Evolutionary conservation across 1,139 yeast species (phyloP).

Genomic region (Scheffersomyces lignicola): DNA sequence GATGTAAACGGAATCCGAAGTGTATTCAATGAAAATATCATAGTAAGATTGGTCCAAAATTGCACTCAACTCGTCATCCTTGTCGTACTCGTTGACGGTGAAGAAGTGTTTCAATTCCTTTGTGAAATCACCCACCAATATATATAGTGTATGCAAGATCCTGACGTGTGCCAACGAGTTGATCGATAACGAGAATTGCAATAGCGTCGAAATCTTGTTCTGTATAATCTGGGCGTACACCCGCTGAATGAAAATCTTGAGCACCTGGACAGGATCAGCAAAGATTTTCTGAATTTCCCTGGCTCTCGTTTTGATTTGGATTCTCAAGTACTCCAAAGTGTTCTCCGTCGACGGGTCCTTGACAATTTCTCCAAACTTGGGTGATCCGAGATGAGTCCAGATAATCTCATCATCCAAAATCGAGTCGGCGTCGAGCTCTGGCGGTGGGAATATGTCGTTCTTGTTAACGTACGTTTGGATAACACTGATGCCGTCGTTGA

Average conservation of each 20-base stretch:
- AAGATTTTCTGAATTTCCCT: conserved; percentile 74
- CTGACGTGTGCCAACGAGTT: conserved; percentile 78
- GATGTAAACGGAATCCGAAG: conserved; percentile 70
- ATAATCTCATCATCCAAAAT: conserved; percentile 38
- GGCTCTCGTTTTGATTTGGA: conserved; percentile 65
- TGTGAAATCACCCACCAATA: conserved; percentile 61
- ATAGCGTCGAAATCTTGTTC: conserved; percentile 60
- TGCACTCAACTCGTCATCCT: conserved; percentile 44
- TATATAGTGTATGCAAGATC: conserved; percentile 65
- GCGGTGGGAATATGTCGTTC: conserved; percentile 64
- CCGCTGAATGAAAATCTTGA: conserved; percentile 71
- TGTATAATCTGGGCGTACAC: conserved; percentile 77
- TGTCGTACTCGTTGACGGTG: conserved; percentile 45
- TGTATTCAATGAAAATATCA: conserved; percentile 71
- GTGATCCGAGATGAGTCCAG: conserved; percentile 40
- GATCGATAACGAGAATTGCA: conserved; percentile 63
- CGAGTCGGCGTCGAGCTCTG: conserved; percentile 25
- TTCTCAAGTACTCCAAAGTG: conserved; percentile 32
- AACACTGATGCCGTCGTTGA: conserved; percentile 83
- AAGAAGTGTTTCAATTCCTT: conserved; percentile 64
- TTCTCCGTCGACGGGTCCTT: conserved; percentile 4
- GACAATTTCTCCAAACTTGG: conserved; percentile 27
- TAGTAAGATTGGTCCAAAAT: conserved; percentile 71
- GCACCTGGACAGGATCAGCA: conserved; percentile 62
- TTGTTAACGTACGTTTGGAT: conserved; percentile 82